Conservation (phyloP, 2,329 filamentous ascomycete species). For the Aciculosporium take region DNA sequence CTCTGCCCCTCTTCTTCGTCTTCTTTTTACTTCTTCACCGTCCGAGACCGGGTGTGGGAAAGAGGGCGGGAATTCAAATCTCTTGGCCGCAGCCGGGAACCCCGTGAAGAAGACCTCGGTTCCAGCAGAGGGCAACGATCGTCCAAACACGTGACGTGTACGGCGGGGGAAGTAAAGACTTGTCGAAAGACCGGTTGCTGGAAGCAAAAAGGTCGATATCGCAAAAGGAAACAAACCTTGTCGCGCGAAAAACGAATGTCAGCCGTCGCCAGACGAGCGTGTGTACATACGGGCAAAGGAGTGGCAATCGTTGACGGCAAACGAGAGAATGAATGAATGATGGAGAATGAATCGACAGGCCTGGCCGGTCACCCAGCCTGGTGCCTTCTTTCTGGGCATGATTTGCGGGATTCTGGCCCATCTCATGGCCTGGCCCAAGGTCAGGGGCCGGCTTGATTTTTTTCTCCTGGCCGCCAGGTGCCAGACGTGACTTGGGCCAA, state of each 20-base stretch:
- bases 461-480: too few species aligned
- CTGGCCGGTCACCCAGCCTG: not conserved
- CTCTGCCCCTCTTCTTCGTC: too few species aligned
- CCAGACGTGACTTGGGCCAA: too few species aligned
- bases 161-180: not conserved
- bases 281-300: slow-evolving; percentile 1
- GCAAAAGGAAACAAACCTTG: not conserved
- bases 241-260: slow-evolving; percentile 2
- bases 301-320: slow-evolving; percentile 3
- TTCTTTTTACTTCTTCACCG: too few species aligned
- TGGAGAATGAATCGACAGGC: not conserved
- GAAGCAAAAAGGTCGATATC: not conserved
- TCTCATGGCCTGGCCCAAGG: not conserved
- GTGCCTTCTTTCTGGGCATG: not conserved
- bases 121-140: slow-evolving; percentile 3
- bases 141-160: too few species aligned
- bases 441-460: not conserved
- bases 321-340: not conserved
- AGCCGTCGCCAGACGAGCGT: not conserved
- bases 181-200: not conserved
- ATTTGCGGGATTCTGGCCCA: not conserved
- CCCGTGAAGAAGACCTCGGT: not conserved
- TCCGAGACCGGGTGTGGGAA: too few species aligned
- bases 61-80: too few species aligned
- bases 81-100: too few species aligned